A percentile compares a stretch with the other conserved stretches of the same genome.
Conservation (phyloP, 2,329 filamentous ascomycete species). For the Beauveria scarabaeidicola region DNA sequence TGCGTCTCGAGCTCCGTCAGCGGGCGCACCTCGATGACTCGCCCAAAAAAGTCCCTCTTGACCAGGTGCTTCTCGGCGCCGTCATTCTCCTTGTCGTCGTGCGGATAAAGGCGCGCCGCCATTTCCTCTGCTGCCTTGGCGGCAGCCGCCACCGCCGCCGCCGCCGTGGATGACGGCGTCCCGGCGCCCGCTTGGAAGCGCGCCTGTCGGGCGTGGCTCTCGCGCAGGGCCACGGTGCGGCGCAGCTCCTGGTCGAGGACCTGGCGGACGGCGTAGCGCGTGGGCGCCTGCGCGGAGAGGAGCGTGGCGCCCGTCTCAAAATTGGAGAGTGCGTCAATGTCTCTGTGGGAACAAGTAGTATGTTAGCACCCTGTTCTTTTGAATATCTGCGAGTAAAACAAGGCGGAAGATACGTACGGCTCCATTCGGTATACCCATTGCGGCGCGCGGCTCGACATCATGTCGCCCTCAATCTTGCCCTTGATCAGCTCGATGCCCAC, state of each 20-base stretch:
- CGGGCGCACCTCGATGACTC: slow-evolving; percentile 46
- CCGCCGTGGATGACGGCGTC: slow-evolving; percentile 3
- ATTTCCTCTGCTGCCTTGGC: slow-evolving; percentile 30
- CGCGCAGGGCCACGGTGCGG: slow-evolving; percentile 59
- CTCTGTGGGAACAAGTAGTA: slow-evolving; percentile 26
- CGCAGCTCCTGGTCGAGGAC: slow-evolving; percentile 86
- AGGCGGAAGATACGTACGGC: slow-evolving; percentile 50
- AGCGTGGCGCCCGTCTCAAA: slow-evolving; percentile 61
- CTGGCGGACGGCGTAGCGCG: slow-evolving; percentile 86
- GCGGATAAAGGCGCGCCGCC: slow-evolving; percentile 18
- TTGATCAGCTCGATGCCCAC: slow-evolving; percentile 74
- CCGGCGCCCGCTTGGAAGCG: slow-evolving; percentile 43
- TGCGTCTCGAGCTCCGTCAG: slow-evolving; percentile 34
- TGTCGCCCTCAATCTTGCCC: slow-evolving; percentile 66
- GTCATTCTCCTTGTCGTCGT: slow-evolving; percentile 25
- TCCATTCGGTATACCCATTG: slow-evolving; percentile 92
- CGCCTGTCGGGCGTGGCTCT: slow-evolving; percentile 57
- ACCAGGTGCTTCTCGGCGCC: slow-evolving; percentile 31
- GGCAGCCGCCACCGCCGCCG: slow-evolving; percentile 13
- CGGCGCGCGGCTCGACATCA: slow-evolving; percentile 46
- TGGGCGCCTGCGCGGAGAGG: slow-evolving; percentile 55
- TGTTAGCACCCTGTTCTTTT: slow-evolving; percentile 11
- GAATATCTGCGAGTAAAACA: background rate
- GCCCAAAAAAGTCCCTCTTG: slow-evolving; percentile 81
- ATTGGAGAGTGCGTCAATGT: slow-evolving; percentile 67